Evolutionary conservation across 805 yeast genomes (phyloP), one percentile per base, ranked within the genome.

Genomic region (Sugiyamaella lignohabitans): DNA sequence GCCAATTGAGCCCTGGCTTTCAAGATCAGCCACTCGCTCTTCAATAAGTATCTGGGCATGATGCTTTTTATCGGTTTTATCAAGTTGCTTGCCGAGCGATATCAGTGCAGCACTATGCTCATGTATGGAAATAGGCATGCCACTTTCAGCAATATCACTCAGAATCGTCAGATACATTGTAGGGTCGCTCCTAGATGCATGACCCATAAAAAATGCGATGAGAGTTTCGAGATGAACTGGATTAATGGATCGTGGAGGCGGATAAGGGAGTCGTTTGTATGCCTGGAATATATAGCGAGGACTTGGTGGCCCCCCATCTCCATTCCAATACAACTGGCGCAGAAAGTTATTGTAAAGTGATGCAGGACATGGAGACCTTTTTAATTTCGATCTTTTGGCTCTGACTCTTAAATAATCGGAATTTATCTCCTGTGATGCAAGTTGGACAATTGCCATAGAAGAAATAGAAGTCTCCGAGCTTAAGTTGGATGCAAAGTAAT

Each of bases 201-300:
- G 46, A 2, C 42, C 37, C 45, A 53, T 48, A 29, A 64, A 52
- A 2, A 42, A 35, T 3, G 46, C 24, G 23, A 69, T 20, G 4
- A 68, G 48, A 8, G 53, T 57, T 49, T 68, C 72, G 20, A 68
- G 53, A 46, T 67, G 66, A 6, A 42, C 49, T 1, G 59, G 50
- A 3, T 53, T 48, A 17, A 69, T 57, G 38, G 59, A 59, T 11
- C 51, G 42, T 4, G 70, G 67, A 27, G 61, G 61, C 10, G 68
- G 69, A 17, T 49, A 38, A 2, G 73, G 73, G 3, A 69, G 46
- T 1, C 43, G 22, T 11, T 55, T 35, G 49, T 65, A 66, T 2
- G 57, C 58, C 1, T 48, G 38, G 35, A 47, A 60, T 5, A 64
- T 44, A n/a, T 38, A 24, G 11, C 43, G 38, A 38, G 51, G 38